Percentiles rank a stretch among this genome's conserved stretches.
phyloP scores from a whole-genome alignment of 2,329 filamentous ascomycete species.

The Dothidotthia symphoricarpi region DNA sequence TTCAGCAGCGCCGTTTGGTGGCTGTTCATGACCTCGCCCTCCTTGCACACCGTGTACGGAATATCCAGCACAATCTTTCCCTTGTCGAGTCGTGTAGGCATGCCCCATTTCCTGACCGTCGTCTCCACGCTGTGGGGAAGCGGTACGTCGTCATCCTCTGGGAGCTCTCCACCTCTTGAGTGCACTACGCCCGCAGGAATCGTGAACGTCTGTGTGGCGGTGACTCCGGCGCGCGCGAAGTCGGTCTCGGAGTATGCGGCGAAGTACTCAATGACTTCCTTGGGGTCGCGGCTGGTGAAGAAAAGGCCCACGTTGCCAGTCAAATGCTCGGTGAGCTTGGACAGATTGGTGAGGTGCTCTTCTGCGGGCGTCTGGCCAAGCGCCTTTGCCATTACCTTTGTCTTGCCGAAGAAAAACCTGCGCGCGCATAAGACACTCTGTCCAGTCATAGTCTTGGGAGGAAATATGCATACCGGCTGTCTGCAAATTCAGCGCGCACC shows the following conservation, averaged over 20 bases:
- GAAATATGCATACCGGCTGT: slow-evolving; percentile 66
- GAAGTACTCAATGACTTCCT: slow-evolving; percentile 71
- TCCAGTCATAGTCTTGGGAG: neutral
- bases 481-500: slow-evolving; percentile 77
- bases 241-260: slow-evolving; percentile 70
- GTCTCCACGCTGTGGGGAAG: slow-evolving; percentile 87
- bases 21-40: slow-evolving; percentile 82
- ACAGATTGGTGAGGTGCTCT: slow-evolving; percentile 76
- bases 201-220: slow-evolving; percentile 70
- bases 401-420: slow-evolving; percentile 98
- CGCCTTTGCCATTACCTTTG: slow-evolving; percentile 96
- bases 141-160: slow-evolving; percentile 77
- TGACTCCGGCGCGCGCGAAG: slow-evolving; percentile 83
- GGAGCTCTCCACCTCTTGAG: slow-evolving; percentile 73
- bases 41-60: slow-evolving; percentile 74
- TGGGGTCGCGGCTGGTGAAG: slow-evolving; percentile 75
- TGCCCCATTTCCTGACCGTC: slow-evolving; percentile 80
- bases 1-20: slow-evolving; percentile 92
- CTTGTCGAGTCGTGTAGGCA: slow-evolving; percentile 85
- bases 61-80: slow-evolving; percentile 79
- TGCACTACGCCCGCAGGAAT: slow-evolving; percentile 83
- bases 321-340: slow-evolving; percentile 67
- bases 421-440: slow-evolving; percentile 11
- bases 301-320: slow-evolving; percentile 83
- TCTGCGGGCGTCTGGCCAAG: slow-evolving; percentile 76